Base-by-base conservation (phyloP, 371 early-diverging fungal species). In the Chytridiales sp. region DNA sequence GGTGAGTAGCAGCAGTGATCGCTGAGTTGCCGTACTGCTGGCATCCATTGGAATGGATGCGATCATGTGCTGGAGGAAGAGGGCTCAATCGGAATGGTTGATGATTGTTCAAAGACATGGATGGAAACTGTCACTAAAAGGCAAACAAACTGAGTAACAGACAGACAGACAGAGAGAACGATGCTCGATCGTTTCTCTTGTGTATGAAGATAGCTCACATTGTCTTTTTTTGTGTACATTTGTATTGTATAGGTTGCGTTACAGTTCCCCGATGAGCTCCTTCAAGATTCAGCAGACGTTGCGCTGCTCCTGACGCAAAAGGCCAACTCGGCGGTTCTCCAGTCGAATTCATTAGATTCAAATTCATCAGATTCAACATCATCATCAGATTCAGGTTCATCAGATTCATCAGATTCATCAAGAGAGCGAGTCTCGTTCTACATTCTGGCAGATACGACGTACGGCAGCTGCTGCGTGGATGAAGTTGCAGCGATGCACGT, bases 401-500 rank as follows among this genome's bases (percentile, higher is more conserved):
- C n/a, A n/a, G n/a, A n/a, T n/a, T n/a, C n/a, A n/a, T n/a, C n/a
- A n/a, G n/a, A n/a, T n/a, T n/a, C n/a, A n/a, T n/a, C n/a, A n/a
- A n/a, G n/a, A 29, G 54, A 17, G 19, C 31, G 11, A 17, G 8
- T 13, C 41, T 34, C 41, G 4, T 66, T 89, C 22, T 92, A 81
- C 63, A 78, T 95, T 17, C 71, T 97, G 31, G 97, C 92, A 6
- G 97, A 97, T 65, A 95, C 97, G 0, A 90, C 95, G 11, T 94
- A 91, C 62, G 95, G 95, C 60, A 93, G 94, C 69, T 97, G 97
- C 70, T 97, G 97, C 72, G 92, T 94, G 1, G 97, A 97, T 65
- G 92, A 93, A 65, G 90, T 97, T 1, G 96, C 97, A 22, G 95
- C 94, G 13, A 83, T 88, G 68, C 97, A 97, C 70, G 86, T 85